These are phyloP conservation scores for Endotrypanum monterogeii DNA, from an alignment of 208 protist species.

Conservation along the genomic window DNA sequence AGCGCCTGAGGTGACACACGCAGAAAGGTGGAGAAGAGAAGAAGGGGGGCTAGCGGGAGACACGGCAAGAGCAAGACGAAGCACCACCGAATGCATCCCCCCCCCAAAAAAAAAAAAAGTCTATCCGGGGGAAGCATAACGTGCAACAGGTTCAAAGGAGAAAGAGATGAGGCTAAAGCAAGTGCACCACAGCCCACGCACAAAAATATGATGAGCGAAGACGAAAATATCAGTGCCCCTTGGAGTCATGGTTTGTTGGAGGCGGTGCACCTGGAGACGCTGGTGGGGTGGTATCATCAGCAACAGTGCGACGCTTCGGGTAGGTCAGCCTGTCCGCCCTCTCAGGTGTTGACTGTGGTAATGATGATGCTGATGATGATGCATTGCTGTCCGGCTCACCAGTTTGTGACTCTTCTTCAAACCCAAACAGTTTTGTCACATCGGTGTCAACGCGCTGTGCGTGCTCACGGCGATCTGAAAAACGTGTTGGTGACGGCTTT, in stretches of 20 bases:
- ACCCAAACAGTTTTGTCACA: slow-evolving; percentile 35
- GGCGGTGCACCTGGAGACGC: neutral
- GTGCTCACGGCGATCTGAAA: slow-evolving; percentile 33
- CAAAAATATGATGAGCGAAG: neutral
- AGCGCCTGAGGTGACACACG: no score
- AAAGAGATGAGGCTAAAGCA: neutral
- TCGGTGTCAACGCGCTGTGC: slow-evolving; percentile 46
- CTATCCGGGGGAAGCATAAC: no score
- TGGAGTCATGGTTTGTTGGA: neutral
- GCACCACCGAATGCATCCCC: no score
- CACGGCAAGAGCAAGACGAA: no score
- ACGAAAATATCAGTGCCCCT: neutral
- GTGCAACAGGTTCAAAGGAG: neutral
- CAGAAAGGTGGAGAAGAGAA: no score
- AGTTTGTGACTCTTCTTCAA: slow-evolving; percentile 1
- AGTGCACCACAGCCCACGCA: neutral
- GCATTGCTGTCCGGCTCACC: neutral
- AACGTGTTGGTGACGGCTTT: slow-evolving; percentile 39
- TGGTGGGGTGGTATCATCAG: neutral
- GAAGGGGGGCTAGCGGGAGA: no score
- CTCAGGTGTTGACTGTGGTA: slow-evolving; percentile 2
- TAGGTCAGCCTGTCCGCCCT: neutral
- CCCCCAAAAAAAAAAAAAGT: no score
- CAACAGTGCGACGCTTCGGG: slow-evolving; percentile 10
- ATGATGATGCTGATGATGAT: slow-evolving; percentile 20